A percentile compares a stretch with the other conserved stretches of the same genome.
Evolutionary conservation across 2,329 filamentous ascomycete genomes (phyloP).

Genomic region (Phaeophleospora eucalypticola): DNA sequence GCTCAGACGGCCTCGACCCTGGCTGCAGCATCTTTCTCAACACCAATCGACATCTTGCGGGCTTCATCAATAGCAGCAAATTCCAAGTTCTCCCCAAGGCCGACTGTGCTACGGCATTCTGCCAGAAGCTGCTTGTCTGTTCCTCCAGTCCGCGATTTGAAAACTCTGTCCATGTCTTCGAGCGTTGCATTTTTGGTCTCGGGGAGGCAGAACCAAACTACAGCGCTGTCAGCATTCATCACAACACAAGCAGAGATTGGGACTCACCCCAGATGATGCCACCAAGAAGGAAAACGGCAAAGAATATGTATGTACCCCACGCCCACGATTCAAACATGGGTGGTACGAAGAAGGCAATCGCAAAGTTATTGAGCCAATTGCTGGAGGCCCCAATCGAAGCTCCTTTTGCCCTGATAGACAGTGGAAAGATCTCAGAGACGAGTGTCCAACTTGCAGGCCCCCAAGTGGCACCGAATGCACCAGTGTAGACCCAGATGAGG

Average conservation of each 20-base stretch:
- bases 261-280: slow-evolving; percentile 50
- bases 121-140: slow-evolving; percentile 4
- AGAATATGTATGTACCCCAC: slow-evolving; percentile 60
- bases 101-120: slow-evolving; percentile 5
- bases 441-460: slow-evolving; percentile 63
- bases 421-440: slow-evolving; percentile 27
- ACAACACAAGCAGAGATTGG: too few species aligned
- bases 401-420: slow-evolving; percentile 28
- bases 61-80: slow-evolving; percentile 7
- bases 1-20: slow-evolving; percentile 8
- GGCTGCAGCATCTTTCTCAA: slow-evolving; percentile 5
- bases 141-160: slow-evolving; percentile 14
- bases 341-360: slow-evolving; percentile 42
- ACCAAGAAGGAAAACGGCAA: slow-evolving; percentile 51
- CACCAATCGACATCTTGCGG: slow-evolving; percentile 3
- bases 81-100: slow-evolving; percentile 6
- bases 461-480: slow-evolving; percentile 73
- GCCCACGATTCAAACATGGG: slow-evolving; percentile 46
- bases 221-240: too few species aligned
- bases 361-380: slow-evolving; percentile 58
- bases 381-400: slow-evolving; percentile 35
- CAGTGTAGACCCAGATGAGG: slow-evolving; percentile 70
- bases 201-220: slow-evolving; percentile 45
- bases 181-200: slow-evolving; percentile 50
- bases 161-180: slow-evolving; percentile 28